Base-by-base conservation (phyloP, 148 eudicot genomes). In the Persicaria tinctoria region DNA sequence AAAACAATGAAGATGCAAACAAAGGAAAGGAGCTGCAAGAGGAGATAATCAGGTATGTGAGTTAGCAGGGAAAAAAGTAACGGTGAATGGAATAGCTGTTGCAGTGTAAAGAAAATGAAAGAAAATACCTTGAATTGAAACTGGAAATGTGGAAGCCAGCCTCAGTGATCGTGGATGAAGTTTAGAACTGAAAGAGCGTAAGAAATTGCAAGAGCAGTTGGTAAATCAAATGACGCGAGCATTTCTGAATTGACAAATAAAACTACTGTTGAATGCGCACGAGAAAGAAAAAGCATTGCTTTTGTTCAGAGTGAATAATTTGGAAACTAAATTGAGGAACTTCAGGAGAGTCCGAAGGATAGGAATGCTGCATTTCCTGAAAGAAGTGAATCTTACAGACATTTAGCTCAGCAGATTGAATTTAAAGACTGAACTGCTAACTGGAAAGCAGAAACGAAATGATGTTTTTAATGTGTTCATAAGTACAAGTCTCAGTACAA, bases 401-500 rank as follows among this genome's bases (percentile, higher is more conserved):
- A 83, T 79, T 83, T 89, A 74, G 83, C 83, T 66, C 83, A 85
- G 76, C 84, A 87, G 78, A 82, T 90, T 73, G 82, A 88, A 77
- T 72, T 48, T 4, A 87, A 78, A 78, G 80, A 83, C 78, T 18
- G 89, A 89, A 79, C 63, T 91, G 56, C 68, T 74, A 62, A 68
- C 83, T 62, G 93, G 89, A 80, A 86, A 81, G 86, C 89, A 85
- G 79, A 95, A 78, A 82, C 66, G 72, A 66, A 80, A 63, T 74
- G 91, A 86, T 68, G 46, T 77, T 46, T 32, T 81, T 55, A 73
- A 68, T 76, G 85, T 89, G 70, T 87, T 85, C 80, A 94, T 88
- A 77, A 87, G 69, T 68, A 90, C 74, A 90, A 90, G 81, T 90
- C 97, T 75, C 90, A 92, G 75, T 82, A 87, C 79, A 82, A 76